Percentiles rank a stretch among this genome's conserved stretches.
phyloP scores from a whole-genome alignment of 495 filamentous ascomycete species.

The Xylaria nigripes region DNA sequence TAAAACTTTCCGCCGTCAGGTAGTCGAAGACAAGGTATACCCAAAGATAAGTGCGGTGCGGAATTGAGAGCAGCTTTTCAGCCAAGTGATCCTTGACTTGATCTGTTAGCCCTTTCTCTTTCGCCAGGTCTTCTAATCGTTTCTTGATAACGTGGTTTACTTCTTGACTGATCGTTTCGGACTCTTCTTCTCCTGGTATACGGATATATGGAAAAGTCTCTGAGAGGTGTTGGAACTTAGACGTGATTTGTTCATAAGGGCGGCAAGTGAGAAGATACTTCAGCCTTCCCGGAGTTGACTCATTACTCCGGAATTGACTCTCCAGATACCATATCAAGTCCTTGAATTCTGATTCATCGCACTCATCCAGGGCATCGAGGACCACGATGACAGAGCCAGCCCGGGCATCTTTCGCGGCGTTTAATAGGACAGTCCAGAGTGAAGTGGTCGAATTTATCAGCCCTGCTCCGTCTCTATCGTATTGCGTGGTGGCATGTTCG shows the following conservation, averaged over 20 bases:
- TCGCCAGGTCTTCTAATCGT: constrained; percentile 22
- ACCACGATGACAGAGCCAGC: constrained; percentile 42
- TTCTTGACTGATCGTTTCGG: constrained; percentile 33
- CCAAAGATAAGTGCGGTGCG: constrained; percentile 35
- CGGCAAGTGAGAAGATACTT: constrained; percentile 47
- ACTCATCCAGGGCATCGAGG: constrained; percentile 43
- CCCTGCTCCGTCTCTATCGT: constrained; percentile 14
- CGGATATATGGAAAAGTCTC: constrained; percentile 27
- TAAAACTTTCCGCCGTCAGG: constrained; percentile 10
- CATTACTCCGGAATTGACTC: constrained; percentile 7
- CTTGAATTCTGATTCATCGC: constrained; percentile 11
- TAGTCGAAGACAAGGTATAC: constrained; percentile 28
- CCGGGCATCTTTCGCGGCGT: constrained; percentile 23
- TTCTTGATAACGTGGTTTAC: constrained; percentile 35
- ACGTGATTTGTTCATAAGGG: constrained; percentile 33
- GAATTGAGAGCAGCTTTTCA: constrained; percentile 18
- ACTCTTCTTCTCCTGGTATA: constrained; percentile 32
- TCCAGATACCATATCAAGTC: constrained; percentile 11
- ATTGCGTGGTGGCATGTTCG: constrained; percentile 19
- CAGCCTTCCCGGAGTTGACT: constrained; percentile 13
- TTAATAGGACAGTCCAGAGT: constrained; percentile 37
- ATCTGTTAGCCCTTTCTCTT: constrained; percentile 9
- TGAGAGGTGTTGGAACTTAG: constrained; percentile 22
- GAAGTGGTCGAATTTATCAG: constrained; percentile 27
- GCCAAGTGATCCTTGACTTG: constrained; percentile 16